Conservation (phyloP, 2,329 filamentous ascomycete species). For the Sporothrix dimorphospora region DNA sequence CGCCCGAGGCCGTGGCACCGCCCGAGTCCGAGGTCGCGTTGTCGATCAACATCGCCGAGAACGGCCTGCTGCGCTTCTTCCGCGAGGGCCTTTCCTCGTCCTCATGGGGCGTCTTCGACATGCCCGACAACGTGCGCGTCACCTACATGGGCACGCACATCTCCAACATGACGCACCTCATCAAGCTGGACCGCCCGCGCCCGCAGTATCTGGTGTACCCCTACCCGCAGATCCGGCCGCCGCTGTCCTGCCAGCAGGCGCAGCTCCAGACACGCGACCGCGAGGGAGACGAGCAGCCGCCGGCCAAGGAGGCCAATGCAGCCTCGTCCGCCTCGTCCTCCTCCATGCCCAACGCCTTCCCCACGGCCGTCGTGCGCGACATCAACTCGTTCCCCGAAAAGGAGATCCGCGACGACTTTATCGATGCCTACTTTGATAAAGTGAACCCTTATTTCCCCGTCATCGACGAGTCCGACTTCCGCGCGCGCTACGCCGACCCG, state of each 20-base stretch:
- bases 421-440: slow-evolving; percentile 28
- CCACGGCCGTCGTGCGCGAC: not conserved
- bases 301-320: not conserved
- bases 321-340: not conserved
- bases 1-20: slow-evolving; percentile 1
- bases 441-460: slow-evolving; percentile 31
- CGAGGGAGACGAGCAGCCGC: not conserved
- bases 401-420: slow-evolving; percentile 30
- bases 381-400: slow-evolving; percentile 29
- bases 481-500: slow-evolving; percentile 24
- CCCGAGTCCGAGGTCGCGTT: slow-evolving; percentile 29
- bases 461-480: slow-evolving; percentile 29
- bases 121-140: slow-evolving; percentile 22
- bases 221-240: slow-evolving; percentile 28
- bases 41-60: slow-evolving; percentile 29
- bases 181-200: slow-evolving; percentile 26
- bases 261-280: not conserved
- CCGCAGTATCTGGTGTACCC: slow-evolving; percentile 29
- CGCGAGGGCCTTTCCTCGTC: slow-evolving; percentile 27
- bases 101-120: slow-evolving; percentile 27
- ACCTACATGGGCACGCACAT: slow-evolving; percentile 27
- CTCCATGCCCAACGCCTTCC: not conserved
- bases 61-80: slow-evolving; percentile 29
- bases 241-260: not conserved
- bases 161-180: slow-evolving; percentile 30